Evolutionary conservation across 2,329 filamentous ascomycete species (phyloP).

Genomic region (Biscogniauxia sp.): DNA sequence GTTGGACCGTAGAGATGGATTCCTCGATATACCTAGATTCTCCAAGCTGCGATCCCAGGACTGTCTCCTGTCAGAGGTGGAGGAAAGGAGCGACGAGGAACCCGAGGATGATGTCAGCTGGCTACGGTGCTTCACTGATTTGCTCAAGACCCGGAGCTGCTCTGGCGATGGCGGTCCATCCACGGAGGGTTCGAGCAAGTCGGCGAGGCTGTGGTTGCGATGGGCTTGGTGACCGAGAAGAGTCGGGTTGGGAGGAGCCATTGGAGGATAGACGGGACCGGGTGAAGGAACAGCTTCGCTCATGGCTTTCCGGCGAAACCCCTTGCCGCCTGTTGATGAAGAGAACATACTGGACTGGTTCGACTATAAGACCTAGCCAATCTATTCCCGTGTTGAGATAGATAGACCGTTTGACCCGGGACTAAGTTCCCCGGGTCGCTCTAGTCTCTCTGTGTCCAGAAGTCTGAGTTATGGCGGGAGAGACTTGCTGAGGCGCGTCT

Average conservation of each 20-base stretch:
- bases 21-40: slow-evolving; percentile 49
- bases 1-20: slow-evolving; percentile 55
- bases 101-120: slow-evolving; percentile 53
- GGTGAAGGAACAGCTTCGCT: slow-evolving; percentile 18
- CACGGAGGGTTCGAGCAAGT: slow-evolving; percentile 56
- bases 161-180: slow-evolving; percentile 62
- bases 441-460: slow-evolving; percentile 12
- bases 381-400: slow-evolving; percentile 17
- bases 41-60: slow-evolving; percentile 53
- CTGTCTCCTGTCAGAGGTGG: slow-evolving; percentile 40
- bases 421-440: slow-evolving; percentile 17
- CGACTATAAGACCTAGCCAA: slow-evolving; percentile 12
- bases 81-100: slow-evolving; percentile 52
- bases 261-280: slow-evolving; percentile 19
- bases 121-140: slow-evolving; percentile 51
- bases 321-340: slow-evolving; percentile 25
- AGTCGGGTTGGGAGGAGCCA: slow-evolving; percentile 10
- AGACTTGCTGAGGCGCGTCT: slow-evolving; percentile 21
- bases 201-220: slow-evolving; percentile 29
- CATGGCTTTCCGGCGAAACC: slow-evolving; percentile 19
- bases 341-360: slow-evolving; percentile 26
- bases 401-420: slow-evolving; percentile 20
- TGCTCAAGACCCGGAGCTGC: slow-evolving; percentile 54
- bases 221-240: slow-evolving; percentile 12
- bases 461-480: slow-evolving; percentile 17